A percentile compares a stretch with the other conserved stretches of the same genome.
phyloP scores from a whole-genome alignment of 495 filamentous ascomycete genomes.

The Neurospora terricola region DNA sequence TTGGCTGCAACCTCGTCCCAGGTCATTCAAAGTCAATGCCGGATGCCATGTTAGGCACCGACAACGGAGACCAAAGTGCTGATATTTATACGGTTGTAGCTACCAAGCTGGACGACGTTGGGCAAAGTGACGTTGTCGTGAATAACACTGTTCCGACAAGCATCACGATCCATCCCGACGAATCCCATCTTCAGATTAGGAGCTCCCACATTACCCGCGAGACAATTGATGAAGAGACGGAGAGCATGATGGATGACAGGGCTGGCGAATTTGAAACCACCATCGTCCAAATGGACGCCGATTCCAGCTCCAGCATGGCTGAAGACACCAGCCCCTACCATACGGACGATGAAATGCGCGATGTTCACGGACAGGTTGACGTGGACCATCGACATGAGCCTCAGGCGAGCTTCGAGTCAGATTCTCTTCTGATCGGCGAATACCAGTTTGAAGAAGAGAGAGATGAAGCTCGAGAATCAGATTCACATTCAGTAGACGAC shows the following conservation, averaged over 20 bases:
- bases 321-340: background rate
- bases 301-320: background rate
- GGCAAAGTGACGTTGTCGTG: slow-evolving; percentile 2
- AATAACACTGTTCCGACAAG: background rate
- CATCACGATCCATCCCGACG: background rate
- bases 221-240: background rate
- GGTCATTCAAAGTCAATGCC: slow-evolving; percentile 9
- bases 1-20: slow-evolving; percentile 37
- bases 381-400: background rate
- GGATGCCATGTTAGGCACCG: background rate
- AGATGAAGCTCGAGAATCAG: background rate
- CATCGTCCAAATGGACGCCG: background rate
- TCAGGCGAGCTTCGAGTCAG: background rate
- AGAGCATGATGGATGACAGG: background rate
- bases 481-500: background rate
- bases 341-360: background rate
- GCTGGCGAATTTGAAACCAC: background rate
- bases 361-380: background rate
- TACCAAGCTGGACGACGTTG: slow-evolving; percentile 20
- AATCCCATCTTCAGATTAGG: background rate
- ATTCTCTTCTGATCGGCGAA: background rate
- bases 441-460: background rate
- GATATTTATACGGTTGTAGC: slow-evolving; percentile 26
- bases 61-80: slow-evolving; percentile 7
- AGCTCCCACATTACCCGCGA: background rate